Base-by-base conservation (phyloP, 805 yeast genomes). In the Groenewaldozyma salmanticensis region DNA sequence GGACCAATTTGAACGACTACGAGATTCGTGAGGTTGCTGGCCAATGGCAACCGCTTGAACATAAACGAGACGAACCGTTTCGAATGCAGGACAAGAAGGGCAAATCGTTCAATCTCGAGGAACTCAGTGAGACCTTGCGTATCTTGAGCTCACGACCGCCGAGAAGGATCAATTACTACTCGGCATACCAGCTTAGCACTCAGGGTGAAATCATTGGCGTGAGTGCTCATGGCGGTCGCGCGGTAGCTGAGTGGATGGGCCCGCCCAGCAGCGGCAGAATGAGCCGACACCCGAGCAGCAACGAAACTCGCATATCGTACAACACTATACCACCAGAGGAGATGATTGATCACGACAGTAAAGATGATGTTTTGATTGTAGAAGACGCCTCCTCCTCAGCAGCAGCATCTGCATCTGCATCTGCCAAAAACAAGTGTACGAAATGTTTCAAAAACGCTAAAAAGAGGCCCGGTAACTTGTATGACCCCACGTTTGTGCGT, bases 121-220 rank as follows among this genome's bases (percentile, higher is more conserved):
- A 50, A 38, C 38, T 50, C 19, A 22, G 37, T 19, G 44, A 40
- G 22, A 48, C 46, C 13, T 35, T 51, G 3, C 37, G 37, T 16
- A 43, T 48, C 9, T 21, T 51, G 13, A 42, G 45, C 17, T 43
- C 49, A 7, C 42, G 55, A 18, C 55, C 55, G 2, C 55, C 55
- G 1, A 35, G 55, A 21, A 43, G 55, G 19, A 46, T 48, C 40
- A 51, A 51, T 37, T 38, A 42, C 20, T 49, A 42, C 39, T 42
- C 48, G 5, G 53, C 55, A 2, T 40, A 45, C 24, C 52, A 47
- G 40, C 39, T 50, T 11, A 37, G 45, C 16, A 40, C 50, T 4
- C 43, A 43, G 21, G 47, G 45, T n/a, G 42, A 38, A 15, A 37
- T 37, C 21, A 38, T 40, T 18, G 51, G 51, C 6, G 37, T 39